phyloP scores from a whole-genome alignment of 805 yeast genomes.

The Metschnikowia koreensis region DNA sequence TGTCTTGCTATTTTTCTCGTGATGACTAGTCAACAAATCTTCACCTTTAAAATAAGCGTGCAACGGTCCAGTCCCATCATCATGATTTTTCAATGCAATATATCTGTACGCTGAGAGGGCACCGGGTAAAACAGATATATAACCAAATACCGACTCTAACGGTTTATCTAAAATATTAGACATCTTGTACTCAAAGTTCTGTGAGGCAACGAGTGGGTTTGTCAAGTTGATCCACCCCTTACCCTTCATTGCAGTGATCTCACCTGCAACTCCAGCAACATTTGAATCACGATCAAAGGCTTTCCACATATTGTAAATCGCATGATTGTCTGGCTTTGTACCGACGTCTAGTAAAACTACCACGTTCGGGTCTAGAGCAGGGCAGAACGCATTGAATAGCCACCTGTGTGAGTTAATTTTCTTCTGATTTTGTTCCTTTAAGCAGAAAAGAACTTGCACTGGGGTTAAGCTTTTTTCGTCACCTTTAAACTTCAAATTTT shows the following conservation, averaged over 20 bases:
- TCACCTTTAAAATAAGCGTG: slow-evolving; percentile 90
- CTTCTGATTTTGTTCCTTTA: slow-evolving; percentile 88
- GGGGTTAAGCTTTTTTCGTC: slow-evolving; percentile 90
- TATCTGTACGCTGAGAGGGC: slow-evolving; percentile 93
- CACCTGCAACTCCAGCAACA: slow-evolving; percentile 99
- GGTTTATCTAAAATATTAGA: slow-evolving; percentile 96
- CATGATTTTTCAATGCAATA: slow-evolving; percentile 79
- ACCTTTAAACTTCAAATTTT: slow-evolving; percentile 85
- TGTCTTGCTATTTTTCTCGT: slow-evolving; percentile 41
- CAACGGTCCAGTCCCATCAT: slow-evolving; percentile 90
- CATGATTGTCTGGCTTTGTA: slow-evolving; percentile 85
- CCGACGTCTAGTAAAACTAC: slow-evolving; percentile 94
- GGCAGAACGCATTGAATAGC: slow-evolving; percentile 94
- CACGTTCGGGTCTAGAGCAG: slow-evolving; percentile 87
- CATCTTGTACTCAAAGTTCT: slow-evolving; percentile 94
- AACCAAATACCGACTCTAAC: slow-evolving; percentile 87
- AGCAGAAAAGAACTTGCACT: slow-evolving; percentile 87
- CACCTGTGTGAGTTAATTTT: slow-evolving; percentile 97
- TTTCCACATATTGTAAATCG: slow-evolving; percentile 94
- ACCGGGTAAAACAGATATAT: slow-evolving; percentile 91
- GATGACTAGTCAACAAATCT: slow-evolving; percentile 35
- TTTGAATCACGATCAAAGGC: slow-evolving; percentile 95
- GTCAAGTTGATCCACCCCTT: slow-evolving; percentile 75
- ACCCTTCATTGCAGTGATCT: slow-evolving; percentile 93
- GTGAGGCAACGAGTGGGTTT: slow-evolving; percentile 93